Evolutionary conservation across 345 rosid species (phyloP).

Genomic region (Lenwebbia sp.): DNA sequence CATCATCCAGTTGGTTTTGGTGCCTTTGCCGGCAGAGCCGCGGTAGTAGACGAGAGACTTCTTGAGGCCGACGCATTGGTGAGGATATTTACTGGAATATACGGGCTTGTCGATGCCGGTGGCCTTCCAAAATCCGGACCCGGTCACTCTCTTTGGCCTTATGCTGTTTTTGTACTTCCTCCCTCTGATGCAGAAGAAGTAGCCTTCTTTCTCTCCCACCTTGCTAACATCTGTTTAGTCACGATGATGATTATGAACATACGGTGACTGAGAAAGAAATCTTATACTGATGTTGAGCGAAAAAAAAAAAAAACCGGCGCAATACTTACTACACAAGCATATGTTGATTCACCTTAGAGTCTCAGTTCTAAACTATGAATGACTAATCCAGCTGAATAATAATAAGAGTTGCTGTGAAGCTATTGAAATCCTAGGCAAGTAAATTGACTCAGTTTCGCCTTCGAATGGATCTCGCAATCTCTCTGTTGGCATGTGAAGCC

Average conservation of each 20-base stretch:
- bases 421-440: not conserved
- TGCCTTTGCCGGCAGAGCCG: slow-evolving; percentile 10
- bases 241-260: not conserved
- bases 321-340: not conserved
- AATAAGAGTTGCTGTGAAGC: not conserved
- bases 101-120: slow-evolving; percentile 13
- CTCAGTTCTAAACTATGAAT: not conserved
- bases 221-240: not conserved
- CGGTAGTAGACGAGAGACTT: slow-evolving; percentile 15
- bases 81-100: not conserved
- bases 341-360: not conserved
- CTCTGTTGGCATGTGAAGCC: too few relatives aligned
- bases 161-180: slow-evolving; percentile 14
- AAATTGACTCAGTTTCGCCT: not conserved
- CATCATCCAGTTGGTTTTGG: slow-evolving; percentile 18
- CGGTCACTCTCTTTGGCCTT: slow-evolving; percentile 13
- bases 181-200: slow-evolving; percentile 14
- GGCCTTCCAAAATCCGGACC: slow-evolving; percentile 16
- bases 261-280: not conserved
- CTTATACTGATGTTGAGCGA: not conserved
- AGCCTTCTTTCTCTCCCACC: slow-evolving; percentile 3
- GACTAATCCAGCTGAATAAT: not conserved
- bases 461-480: not conserved
- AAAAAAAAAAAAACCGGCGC: not conserved
- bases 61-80: slow-evolving; percentile 9